Evolutionary conservation across 441 rosid species (phyloP), one percentile per base, ranked within the genome.

Genomic region (Biscutella laevigata): DNA sequence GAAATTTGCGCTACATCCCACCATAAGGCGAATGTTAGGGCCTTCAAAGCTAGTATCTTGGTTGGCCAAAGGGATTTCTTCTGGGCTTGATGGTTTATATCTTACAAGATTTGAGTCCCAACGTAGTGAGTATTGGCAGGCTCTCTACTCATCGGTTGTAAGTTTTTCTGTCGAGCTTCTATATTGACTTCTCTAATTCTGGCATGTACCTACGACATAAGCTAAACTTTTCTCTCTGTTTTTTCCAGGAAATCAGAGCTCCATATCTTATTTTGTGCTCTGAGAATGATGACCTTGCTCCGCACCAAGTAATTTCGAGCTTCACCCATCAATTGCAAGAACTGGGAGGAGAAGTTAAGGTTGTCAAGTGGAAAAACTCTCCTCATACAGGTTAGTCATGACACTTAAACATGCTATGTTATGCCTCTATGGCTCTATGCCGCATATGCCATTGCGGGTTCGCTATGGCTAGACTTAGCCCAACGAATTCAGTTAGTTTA

Each of bases 221-320:
- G 7, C 36, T 63, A 36, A 59, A n/a, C 44, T 29, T 67, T 20
- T 35, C 15, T 11, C 27, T 43, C 5, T 57, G 39, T 15, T 25
- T 53, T 47, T 10, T 53, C 34, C 43, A 91, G 98, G 86, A 78
- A 47, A 61, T 87, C 13, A 86, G 76, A 4, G 88, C 94, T 60
- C 98, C 98, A 10, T 91, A 78, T 74, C 86, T 91, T 32, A 68
- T 91, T 57, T 41, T 91, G 38, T 91, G 85, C 82, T 87, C 96
- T 5, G 86, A 78, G 71, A 79, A 67, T 71, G 96, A 91, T 40
- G 81, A 75, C 4, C 80, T 80, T 44, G 95, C 88, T 9, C 85
- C 91, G 0, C 74, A 64, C 66, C 72, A 71, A 49, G 71, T 62
- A 16, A 77, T 91, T 47, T 66, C 55, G 41, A 66, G 69, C 59